Percentiles rank a stretch among this genome's conserved stretches.
These are phyloP conservation scores for Podila epigama DNA, from an alignment of 192 early-diverging fungal species.

Conservation along the genomic window DNA sequence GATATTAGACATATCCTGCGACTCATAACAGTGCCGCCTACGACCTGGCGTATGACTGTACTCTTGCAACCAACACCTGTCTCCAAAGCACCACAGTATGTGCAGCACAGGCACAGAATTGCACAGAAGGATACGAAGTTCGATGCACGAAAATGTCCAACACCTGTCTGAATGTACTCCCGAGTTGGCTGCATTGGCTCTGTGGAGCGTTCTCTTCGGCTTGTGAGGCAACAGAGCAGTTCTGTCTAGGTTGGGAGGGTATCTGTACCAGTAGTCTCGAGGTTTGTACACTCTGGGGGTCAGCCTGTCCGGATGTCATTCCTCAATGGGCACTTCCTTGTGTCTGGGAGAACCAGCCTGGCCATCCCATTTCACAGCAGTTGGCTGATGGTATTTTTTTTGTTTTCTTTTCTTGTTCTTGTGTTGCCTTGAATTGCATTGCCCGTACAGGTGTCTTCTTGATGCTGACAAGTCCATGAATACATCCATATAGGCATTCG, in stretches of 20 bases:
- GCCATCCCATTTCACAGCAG: constrained; percentile 35
- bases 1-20: constrained; percentile 44
- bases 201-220: constrained; percentile 30
- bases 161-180: constrained; percentile 18
- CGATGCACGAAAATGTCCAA: constrained; percentile 40
- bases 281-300: constrained; percentile 33
- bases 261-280: constrained; percentile 37
- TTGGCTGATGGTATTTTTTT: constrained; percentile 38
- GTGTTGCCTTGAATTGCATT: too few species aligned
- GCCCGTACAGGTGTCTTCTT: neutral
- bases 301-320: constrained; percentile 24
- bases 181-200: constrained; percentile 44
- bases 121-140: constrained; percentile 17
- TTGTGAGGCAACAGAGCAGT: constrained; percentile 38
- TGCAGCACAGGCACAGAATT: constrained; percentile 27
- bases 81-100: constrained; percentile 35
- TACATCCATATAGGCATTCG: constrained; percentile 38
- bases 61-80: constrained; percentile 20
- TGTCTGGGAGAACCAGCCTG: constrained; percentile 52
- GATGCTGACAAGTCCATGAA: neutral
- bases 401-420: neutral
- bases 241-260: constrained; percentile 46
- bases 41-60: constrained; percentile 48
- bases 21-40: constrained; percentile 53
- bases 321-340: constrained; percentile 40